phyloP scores from a whole-genome alignment of 371 early-diverging fungal genomes.

The Mucor sp. region DNA sequence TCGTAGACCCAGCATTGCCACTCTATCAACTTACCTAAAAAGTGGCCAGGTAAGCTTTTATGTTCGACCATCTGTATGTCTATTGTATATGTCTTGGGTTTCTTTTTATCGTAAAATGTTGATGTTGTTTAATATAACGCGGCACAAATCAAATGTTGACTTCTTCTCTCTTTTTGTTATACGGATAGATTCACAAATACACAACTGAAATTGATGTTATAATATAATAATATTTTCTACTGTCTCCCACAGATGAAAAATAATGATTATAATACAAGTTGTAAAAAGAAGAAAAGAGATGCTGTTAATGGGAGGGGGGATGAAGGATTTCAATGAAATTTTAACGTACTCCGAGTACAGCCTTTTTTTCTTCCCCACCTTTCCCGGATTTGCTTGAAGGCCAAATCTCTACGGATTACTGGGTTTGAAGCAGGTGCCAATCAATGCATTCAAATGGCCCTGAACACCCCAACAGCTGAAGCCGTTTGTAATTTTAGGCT shows the following conservation, averaged over 20 bases:
- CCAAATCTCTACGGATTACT: background rate
- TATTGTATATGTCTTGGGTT: background rate
- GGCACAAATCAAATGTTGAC: background rate
- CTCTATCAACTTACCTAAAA: conserved; percentile 21
- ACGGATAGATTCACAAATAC: background rate
- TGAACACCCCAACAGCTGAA: conserved; percentile 18
- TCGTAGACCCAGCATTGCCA: background rate
- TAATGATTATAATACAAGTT: conserved; percentile 2
- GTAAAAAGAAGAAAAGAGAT: background rate
- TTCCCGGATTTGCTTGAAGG: conserved; percentile 11
- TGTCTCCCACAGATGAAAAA: conserved; percentile 13
- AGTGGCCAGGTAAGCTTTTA: conserved; percentile 28
- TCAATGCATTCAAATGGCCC: background rate
- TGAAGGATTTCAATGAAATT: background rate
- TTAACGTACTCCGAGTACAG: conserved; percentile 2
- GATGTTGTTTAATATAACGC: background rate
- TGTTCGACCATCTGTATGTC: conserved; percentile 19
- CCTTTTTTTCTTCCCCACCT: conserved; percentile 19
- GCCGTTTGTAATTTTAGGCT: conserved; percentile 7
- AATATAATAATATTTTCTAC: background rate
- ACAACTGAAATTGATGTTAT: background rate
- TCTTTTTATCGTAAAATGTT: background rate
- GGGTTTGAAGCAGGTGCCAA: conserved; percentile 21
- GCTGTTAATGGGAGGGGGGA: conserved; percentile 4
- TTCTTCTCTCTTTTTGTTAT: background rate